A percentile compares a stretch with the other conserved stretches of the same genome.
Evolutionary conservation across 2,329 filamentous ascomycete genomes (phyloP).

Genomic region (Cladobotryum protrusum): DNA sequence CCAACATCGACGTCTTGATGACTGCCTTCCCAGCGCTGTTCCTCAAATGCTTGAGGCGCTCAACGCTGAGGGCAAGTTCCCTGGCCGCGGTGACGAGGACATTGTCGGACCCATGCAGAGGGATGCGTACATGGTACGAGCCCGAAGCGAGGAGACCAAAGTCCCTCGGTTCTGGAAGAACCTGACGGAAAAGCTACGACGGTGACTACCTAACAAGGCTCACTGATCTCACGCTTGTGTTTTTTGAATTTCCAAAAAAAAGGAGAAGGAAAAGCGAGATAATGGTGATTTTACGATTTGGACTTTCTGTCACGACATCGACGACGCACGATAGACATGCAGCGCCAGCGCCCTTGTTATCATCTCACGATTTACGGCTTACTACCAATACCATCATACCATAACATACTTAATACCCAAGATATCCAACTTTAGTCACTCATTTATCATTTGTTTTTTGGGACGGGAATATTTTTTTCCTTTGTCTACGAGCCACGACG

Average conservation of each 20-base stretch:
- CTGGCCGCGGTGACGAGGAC: slow-evolving; percentile 79
- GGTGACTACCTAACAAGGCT: slow-evolving; percentile 1
- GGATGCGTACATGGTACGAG: slow-evolving; percentile 46
- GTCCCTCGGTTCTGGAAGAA: slow-evolving; percentile 43
- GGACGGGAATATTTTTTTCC: slow-evolving; percentile 6
- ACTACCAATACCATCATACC: slow-evolving; percentile 1
- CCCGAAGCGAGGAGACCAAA: slow-evolving; percentile 39
- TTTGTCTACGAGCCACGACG: slow-evolving; percentile 1
- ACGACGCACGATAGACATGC: slow-evolving; percentile 36
- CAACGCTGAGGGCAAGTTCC: slow-evolving; percentile 77
- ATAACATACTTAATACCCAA: slow-evolving; percentile 11
- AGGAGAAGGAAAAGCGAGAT: slow-evolving; percentile 1
- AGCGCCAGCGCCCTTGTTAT: slow-evolving; percentile 8
- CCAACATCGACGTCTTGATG: slow-evolving; percentile 43
- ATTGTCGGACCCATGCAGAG: slow-evolving; percentile 88
- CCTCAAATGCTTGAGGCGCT: slow-evolving; percentile 62
- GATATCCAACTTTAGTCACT: slow-evolving; percentile 13
- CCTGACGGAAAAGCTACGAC: slow-evolving; percentile 40
- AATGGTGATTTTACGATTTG: slow-evolving; percentile 5
- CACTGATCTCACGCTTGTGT: neutral
- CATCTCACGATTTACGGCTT: slow-evolving; percentile 6
- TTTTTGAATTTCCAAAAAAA: neutral
- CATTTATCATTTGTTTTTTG: slow-evolving; percentile 7
- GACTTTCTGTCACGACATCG: slow-evolving; percentile 31
- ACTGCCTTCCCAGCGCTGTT: slow-evolving; percentile 56